A percentile compares a stretch with the other conserved stretches of the same genome.
phyloP scores from a whole-genome alignment of 345 rosid species.

The Eucalyptus guilfoylei region DNA sequence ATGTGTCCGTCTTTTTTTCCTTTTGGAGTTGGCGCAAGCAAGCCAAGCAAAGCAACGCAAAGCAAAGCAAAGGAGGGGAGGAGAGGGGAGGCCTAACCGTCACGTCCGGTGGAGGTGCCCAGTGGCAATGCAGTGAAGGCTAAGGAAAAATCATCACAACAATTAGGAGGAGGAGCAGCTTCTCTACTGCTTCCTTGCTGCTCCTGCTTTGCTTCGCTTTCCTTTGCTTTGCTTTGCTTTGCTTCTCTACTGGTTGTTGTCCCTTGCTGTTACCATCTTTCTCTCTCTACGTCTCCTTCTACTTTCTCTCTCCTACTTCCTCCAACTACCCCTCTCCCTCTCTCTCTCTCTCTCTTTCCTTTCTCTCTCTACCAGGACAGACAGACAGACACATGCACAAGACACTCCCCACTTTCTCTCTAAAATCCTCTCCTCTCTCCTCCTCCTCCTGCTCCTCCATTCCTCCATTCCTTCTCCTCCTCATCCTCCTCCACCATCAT shows the following conservation, averaged over 20 bases:
- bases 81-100: not conserved
- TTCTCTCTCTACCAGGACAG: not conserved
- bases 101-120: not conserved
- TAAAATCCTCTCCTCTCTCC: constrained; percentile 1
- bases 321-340: not conserved
- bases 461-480: not conserved
- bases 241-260: not conserved
- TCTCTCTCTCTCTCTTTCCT: not conserved
- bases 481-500: not conserved
- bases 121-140: constrained; percentile 1
- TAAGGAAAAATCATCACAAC: not conserved
- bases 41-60: not conserved
- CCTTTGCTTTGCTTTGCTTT: not conserved
- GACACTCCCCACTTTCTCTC: not conserved
- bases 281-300: not conserved
- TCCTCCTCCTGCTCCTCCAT: not conserved
- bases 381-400: not conserved
- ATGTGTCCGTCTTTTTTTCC: not conserved
- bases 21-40: not conserved
- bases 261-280: not conserved
- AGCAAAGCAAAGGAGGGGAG: not conserved
- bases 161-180: not conserved
- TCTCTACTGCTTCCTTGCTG: not conserved
- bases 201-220: not conserved
- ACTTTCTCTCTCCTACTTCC: not conserved